Evolutionary conservation across 106 monocot genomes (phyloP).

Genomic region (Apostasia shenzhenica): DNA sequence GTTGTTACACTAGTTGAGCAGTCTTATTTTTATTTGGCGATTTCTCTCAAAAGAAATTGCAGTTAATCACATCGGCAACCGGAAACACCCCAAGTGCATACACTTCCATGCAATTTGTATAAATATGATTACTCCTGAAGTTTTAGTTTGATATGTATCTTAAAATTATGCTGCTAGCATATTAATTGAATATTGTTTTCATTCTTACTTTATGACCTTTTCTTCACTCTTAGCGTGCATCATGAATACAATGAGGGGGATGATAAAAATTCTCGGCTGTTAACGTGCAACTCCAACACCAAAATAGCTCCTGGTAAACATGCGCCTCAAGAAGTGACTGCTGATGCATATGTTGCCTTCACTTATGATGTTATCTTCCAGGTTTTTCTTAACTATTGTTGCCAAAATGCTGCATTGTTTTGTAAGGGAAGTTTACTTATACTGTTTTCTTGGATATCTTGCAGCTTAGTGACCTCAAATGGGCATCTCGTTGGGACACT

Average conservation of each 20-base stretch:
- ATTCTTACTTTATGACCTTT: neutral
- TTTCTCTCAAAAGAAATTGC: too few species aligned
- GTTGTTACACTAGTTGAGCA: too few species aligned
- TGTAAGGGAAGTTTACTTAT: neutral
- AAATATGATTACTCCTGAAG: too few species aligned
- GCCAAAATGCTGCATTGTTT: neutral
- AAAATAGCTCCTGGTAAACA: conserved; percentile 38
- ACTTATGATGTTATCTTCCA: conserved; percentile 60
- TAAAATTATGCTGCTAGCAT: too few species aligned
- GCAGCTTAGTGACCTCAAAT: conserved; percentile 60
- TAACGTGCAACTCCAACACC: conserved; percentile 46
- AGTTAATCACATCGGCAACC: too few species aligned
- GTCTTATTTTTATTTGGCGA: too few species aligned
- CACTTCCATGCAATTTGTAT: too few species aligned
- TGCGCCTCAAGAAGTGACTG: conserved; percentile 51
- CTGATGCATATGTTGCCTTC: conserved; percentile 44
- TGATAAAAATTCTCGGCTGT: conserved; percentile 50
- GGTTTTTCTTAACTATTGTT: conserved; percentile 20
- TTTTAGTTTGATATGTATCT: too few species aligned
- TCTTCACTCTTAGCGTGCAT: conserved; percentile 26
- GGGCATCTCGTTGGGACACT: conserved; percentile 82
- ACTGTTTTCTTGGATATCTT: neutral
- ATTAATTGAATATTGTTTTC: neutral
- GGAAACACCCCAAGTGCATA: too few species aligned
- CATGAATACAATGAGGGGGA: conserved; percentile 60